Evolutionary conservation across 768 basidiomycete genomes (phyloP).

Genomic region (Leccinum longicurvipes): DNA sequence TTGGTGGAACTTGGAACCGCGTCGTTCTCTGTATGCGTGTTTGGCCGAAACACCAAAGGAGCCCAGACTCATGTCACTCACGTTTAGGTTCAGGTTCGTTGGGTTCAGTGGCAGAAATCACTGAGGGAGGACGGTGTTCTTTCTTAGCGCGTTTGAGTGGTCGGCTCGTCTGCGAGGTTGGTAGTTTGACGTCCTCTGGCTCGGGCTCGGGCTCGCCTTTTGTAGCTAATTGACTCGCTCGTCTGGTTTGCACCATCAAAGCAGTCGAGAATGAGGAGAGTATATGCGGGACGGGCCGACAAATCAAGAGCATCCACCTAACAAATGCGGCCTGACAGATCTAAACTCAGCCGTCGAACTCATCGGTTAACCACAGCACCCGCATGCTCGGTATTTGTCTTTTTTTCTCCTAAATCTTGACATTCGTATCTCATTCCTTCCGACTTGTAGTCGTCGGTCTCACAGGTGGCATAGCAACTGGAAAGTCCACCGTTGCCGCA

Average conservation of each 20-base stretch:
- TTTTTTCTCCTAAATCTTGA: not conserved
- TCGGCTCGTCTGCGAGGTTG: not conserved
- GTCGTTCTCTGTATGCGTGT: conserved; percentile 1
- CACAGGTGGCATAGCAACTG: conserved; percentile 94
- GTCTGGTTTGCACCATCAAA: conserved; percentile 27
- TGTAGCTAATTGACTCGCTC: conserved; percentile 5
- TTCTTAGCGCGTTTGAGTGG: conserved; percentile 17
- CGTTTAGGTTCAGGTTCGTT: not conserved
- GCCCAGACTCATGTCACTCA: conserved; percentile 7
- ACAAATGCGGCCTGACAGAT: no score
- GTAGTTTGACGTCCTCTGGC: not conserved
- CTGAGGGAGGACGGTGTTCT: not conserved
- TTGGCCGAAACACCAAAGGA: not conserved
- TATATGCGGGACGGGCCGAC: not conserved
- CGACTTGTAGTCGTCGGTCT: conserved; percentile 74
- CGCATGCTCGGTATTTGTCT: conserved; percentile 18
- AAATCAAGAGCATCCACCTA: not conserved
- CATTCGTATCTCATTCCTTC: not conserved
- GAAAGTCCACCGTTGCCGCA: conserved; percentile 89
- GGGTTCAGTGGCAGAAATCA: not conserved
- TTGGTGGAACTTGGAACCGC: not conserved
- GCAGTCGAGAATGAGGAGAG: not conserved
- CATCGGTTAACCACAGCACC: not conserved
- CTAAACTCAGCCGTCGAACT: no score
- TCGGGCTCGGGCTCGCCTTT: not conserved